Conservation (phyloP, 2,329 filamentous ascomycete species). For the Pseudogymnoascus sp. region DNA sequence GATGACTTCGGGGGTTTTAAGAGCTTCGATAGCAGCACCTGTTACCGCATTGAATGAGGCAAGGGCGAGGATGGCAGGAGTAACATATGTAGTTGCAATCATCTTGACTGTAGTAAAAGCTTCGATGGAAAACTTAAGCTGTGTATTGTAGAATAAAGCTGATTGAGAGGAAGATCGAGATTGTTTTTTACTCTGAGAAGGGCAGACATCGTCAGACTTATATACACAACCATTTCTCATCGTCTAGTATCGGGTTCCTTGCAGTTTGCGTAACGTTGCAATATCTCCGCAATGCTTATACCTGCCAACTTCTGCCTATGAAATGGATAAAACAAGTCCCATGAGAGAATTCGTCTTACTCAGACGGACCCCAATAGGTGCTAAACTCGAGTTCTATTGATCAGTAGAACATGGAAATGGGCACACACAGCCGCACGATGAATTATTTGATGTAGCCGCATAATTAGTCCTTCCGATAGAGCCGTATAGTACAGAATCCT, state of each 20-base stretch:
- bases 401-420: background rate
- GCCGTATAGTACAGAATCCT: background rate
- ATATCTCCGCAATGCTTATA: background rate
- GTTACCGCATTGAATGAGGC: background rate
- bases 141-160: background rate
- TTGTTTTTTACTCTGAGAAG: background rate
- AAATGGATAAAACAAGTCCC: background rate
- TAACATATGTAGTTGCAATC: background rate
- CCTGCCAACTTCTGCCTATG: background rate
- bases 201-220: background rate
- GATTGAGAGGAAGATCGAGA: background rate
- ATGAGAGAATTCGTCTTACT: background rate
- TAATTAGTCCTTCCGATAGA: background rate
- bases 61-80: background rate
- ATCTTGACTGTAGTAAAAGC: background rate
- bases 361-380: background rate
- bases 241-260: background rate
- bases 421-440: background rate
- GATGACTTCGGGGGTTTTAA: background rate
- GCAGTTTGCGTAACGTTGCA: background rate
- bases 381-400: background rate
- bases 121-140: background rate
- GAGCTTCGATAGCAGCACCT: background rate
- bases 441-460: background rate
- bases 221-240: background rate